These are phyloP conservation scores for Steccherinum ochraceum DNA, from an alignment of 768 basidiomycete genomes.

Conservation along the genomic window DNA sequence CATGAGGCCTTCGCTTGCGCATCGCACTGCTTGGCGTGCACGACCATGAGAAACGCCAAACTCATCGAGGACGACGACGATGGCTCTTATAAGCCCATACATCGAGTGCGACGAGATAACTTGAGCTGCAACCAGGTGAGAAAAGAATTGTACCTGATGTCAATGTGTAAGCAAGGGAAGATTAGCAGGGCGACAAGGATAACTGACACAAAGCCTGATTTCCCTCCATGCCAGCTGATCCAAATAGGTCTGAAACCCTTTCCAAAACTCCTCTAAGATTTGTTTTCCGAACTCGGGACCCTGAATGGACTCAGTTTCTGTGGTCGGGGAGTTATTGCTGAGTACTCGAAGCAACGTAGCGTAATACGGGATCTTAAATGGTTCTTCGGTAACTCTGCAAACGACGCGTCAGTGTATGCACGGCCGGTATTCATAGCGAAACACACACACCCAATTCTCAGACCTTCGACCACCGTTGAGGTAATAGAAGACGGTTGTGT, in stretches of 20 bases:
- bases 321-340: conserved; percentile 39
- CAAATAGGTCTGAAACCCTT: conserved; percentile 82
- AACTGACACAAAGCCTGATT: conserved; percentile 75
- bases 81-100: conserved; percentile 73
- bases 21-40: conserved; percentile 73
- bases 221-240: conserved; percentile 92
- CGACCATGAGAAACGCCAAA: conserved; percentile 84
- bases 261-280: conserved; percentile 84
- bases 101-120: conserved; percentile 76
- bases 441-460: conserved; percentile 61
- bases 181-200: not conserved
- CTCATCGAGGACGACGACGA: conserved; percentile 82
- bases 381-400: conserved; percentile 79
- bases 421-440: too few relatives aligned
- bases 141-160: conserved; percentile 87
- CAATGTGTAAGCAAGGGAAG: not conserved
- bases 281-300: conserved; percentile 54
- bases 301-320: conserved; percentile 26
- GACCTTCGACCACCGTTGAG: conserved; percentile 63
- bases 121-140: conserved; percentile 73
- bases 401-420: too few relatives aligned
- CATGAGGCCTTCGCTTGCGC: conserved; percentile 77
- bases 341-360: conserved; percentile 73
- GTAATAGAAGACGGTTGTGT: conserved; percentile 53
- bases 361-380: conserved; percentile 89